phyloP scores from a whole-genome alignment of 164 flowering plant species.

The Stephania japonica region DNA sequence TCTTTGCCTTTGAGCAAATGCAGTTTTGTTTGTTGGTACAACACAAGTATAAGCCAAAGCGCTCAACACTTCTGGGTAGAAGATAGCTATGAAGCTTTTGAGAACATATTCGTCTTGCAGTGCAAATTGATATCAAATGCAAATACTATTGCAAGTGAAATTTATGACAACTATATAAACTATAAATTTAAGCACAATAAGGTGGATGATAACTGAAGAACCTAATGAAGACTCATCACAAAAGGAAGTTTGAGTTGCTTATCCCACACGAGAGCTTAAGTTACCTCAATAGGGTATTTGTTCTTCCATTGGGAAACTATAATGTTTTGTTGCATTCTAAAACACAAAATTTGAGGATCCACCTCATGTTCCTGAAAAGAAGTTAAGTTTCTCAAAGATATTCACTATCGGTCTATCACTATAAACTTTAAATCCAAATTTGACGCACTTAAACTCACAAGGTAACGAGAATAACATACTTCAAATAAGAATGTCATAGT shows the following conservation, averaged over 20 bases:
- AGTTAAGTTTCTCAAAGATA: constrained; percentile 5
- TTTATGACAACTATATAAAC: neutral
- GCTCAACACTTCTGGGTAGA: no score
- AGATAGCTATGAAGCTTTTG: neutral
- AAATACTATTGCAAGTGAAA: neutral
- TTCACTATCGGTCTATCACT: neutral
- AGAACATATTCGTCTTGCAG: neutral
- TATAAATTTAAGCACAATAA: neutral
- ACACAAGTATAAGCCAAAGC: no score
- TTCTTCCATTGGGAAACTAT: neutral
- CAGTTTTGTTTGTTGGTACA: no score
- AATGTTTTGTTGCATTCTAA: constrained; percentile 1
- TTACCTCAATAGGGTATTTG: neutral
- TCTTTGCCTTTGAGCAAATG: neutral
- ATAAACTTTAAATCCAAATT: neutral
- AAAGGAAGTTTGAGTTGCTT: neutral
- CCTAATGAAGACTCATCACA: neutral
- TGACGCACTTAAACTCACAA: neutral
- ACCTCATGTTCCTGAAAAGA: constrained; percentile 6
- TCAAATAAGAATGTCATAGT: neutral
- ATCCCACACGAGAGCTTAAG: neutral
- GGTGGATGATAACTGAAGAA: neutral
- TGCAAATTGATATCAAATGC: neutral
- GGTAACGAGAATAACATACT: neutral
- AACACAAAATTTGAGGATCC: constrained; percentile 7